phyloP scores from a whole-genome alignment of 495 filamentous ascomycete genomes.

The Hyaloscypha finlandica region DNA sequence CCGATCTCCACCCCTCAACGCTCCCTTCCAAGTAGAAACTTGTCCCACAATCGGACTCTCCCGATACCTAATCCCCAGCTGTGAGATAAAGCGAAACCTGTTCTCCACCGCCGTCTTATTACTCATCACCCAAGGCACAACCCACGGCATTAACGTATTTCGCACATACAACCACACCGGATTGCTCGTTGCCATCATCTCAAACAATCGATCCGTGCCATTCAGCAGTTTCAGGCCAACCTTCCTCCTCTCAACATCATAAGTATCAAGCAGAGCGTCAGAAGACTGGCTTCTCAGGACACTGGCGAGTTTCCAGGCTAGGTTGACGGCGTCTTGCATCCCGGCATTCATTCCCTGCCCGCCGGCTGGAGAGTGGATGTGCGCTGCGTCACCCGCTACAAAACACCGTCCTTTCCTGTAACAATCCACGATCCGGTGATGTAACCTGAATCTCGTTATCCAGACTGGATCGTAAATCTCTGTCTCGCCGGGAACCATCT shows the following conservation, averaged over 20 bases:
- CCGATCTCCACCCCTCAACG: conserved; percentile 38
- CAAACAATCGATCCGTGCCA: conserved; percentile 40
- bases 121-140: conserved; percentile 38
- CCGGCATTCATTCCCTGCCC: conserved; percentile 53
- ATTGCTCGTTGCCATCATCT: conserved; percentile 38
- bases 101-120: conserved; percentile 22
- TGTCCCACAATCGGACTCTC: conserved; percentile 37
- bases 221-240: conserved; percentile 36
- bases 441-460: conserved; percentile 24
- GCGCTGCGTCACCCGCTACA: conserved; percentile 52
- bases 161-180: conserved; percentile 36
- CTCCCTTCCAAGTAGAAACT: conserved; percentile 31
- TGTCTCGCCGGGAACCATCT: conserved; percentile 9
- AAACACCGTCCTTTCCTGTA: conserved; percentile 34
- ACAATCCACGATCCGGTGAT: conserved; percentile 25
- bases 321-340: conserved; percentile 48
- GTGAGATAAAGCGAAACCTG: conserved; percentile 40
- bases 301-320: conserved; percentile 48
- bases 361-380: conserved; percentile 50
- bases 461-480: conserved; percentile 18
- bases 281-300: conserved; percentile 16
- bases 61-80: conserved; percentile 43
- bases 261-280: conserved; percentile 34
- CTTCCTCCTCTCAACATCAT: conserved; percentile 34
- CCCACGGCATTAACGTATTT: conserved; percentile 37